phyloP scores from a whole-genome alignment of 208 protist species.

The Acanthamoeba lenticulata region DNA sequence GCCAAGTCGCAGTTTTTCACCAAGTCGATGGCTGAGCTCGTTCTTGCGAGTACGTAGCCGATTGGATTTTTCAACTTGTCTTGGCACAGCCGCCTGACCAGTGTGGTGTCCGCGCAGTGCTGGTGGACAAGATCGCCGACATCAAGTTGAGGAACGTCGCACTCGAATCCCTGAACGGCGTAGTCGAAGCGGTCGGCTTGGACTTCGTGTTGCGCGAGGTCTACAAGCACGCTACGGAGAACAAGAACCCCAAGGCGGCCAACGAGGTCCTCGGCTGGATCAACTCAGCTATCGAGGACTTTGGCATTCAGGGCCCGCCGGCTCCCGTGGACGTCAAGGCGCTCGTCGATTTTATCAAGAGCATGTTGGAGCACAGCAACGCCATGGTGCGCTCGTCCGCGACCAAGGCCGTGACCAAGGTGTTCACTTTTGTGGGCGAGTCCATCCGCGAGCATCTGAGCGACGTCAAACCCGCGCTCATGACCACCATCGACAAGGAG shows the following conservation, averaged over 20 bases:
- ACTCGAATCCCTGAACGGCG: constrained; percentile 4
- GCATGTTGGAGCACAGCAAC: constrained; percentile 61
- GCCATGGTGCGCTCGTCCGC: constrained; percentile 46
- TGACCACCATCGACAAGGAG: constrained; percentile 71
- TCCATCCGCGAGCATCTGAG: constrained; percentile 2
- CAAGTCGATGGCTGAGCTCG: constrained; percentile 36
- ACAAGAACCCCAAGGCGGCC: constrained; percentile 69
- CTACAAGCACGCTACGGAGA: constrained; percentile 29
- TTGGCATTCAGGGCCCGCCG: constrained; percentile 1
- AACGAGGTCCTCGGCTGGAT: constrained; percentile 60
- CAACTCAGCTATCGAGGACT: constrained; percentile 42
- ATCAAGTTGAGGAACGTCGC: constrained; percentile 67
- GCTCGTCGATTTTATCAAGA: constrained; percentile 3
- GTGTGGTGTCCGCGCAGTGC: neutral
- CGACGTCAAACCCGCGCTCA: constrained; percentile 73
- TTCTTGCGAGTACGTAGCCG: neutral
- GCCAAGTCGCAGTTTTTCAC: constrained; percentile 62
- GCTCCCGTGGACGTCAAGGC: constrained; percentile 25
- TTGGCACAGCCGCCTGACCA: neutral
- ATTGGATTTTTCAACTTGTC: neutral
- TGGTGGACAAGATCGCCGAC: constrained; percentile 76
- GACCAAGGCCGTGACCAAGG: constrained; percentile 31
- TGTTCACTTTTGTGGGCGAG: constrained; percentile 68
- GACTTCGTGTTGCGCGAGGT: constrained; percentile 67
- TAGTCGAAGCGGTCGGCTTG: constrained; percentile 51